Evolutionary conservation across 306 rosid species (phyloP).

Genomic region (Glycine tomentella): DNA sequence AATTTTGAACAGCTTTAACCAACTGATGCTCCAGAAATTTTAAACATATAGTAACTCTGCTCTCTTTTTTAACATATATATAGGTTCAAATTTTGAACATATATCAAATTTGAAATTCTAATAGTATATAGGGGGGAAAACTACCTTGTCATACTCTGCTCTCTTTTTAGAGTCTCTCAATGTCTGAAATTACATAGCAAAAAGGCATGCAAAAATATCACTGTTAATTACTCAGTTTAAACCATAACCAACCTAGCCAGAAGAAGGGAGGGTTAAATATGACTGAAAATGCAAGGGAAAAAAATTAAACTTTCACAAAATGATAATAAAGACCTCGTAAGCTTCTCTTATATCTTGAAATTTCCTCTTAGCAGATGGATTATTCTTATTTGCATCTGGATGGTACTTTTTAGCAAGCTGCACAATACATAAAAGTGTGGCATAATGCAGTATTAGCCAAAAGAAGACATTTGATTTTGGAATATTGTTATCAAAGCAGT

Average conservation of each 20-base stretch:
- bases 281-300: neutral
- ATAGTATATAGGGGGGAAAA: neutral
- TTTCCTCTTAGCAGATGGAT: slow-evolving; percentile 84
- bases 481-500: slow-evolving; percentile 31
- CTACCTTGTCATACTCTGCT: slow-evolving; percentile 74
- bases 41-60: slow-evolving; percentile 3
- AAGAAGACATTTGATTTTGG: slow-evolving; percentile 37
- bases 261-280: slow-evolving; percentile 23
- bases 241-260: slow-evolving; percentile 20
- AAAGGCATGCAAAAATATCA: neutral
- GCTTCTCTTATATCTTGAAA: slow-evolving; percentile 97
- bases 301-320: slow-evolving; percentile 8
- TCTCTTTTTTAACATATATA: too few species aligned
- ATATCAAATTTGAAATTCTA: slow-evolving; percentile 24
- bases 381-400: slow-evolving; percentile 90
- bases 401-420: slow-evolving; percentile 97
- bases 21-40: slow-evolving; percentile 24
- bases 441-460: slow-evolving; percentile 33
- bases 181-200: slow-evolving; percentile 62
- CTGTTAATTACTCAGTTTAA: slow-evolving; percentile 26
- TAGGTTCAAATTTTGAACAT: too few species aligned
- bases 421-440: slow-evolving; percentile 46
- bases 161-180: slow-evolving; percentile 85
- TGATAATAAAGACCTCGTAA: slow-evolving; percentile 69
- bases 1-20: slow-evolving; percentile 33